Evolutionary conservation across 2,329 filamentous ascomycete genomes (phyloP), one percentile per base, ranked within the genome.

Genomic region (Cladorrhinum sp.): DNA sequence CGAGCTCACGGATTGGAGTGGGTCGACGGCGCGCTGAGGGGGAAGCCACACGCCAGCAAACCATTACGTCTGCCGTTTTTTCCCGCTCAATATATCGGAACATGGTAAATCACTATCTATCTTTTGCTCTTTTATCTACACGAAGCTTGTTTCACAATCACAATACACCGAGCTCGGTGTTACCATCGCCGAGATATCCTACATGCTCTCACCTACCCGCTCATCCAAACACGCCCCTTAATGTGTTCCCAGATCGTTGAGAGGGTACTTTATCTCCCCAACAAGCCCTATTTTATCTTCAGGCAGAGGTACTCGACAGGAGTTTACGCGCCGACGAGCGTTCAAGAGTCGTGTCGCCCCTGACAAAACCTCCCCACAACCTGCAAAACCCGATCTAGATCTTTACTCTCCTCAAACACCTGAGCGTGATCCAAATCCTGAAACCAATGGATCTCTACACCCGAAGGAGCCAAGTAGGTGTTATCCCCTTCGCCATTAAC

Each of bases 381-480:
- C 6, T 65, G 62, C 26, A 60, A 50, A 12, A 67, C 61, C 16
- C 54, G 56, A 18, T 57, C 51, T 39, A 59, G 39, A 10, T 62
- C 61, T 39, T 55, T 61, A 24, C 49, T 36, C n/a, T 70, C 69
- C 61, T 82, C 77, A 71, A 87, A 87, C 0, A 82, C 79, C 68
- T 89, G 85, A 16, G 85, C 86, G 71, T 90, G 87, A 69, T 90
- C 86, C 52, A 86, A 74, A 2, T 78, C 76, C 1, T 82, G 77
- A 69, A 83, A 88, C 81, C 85, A 86, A 1, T 87, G 62, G 1
- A 88, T 76, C 65, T 88, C 80, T 6, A 89, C 67, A 0, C 79
- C 80, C 6, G 75, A 66, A 24, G 58, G 64, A 50, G 70, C 69
- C 61, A 66, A 20, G 53, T 62, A 57, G 39, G 57, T 58, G 52